Base-by-base conservation (phyloP, 805 yeast species). In the Sporopachydermia lactativora region DNA sequence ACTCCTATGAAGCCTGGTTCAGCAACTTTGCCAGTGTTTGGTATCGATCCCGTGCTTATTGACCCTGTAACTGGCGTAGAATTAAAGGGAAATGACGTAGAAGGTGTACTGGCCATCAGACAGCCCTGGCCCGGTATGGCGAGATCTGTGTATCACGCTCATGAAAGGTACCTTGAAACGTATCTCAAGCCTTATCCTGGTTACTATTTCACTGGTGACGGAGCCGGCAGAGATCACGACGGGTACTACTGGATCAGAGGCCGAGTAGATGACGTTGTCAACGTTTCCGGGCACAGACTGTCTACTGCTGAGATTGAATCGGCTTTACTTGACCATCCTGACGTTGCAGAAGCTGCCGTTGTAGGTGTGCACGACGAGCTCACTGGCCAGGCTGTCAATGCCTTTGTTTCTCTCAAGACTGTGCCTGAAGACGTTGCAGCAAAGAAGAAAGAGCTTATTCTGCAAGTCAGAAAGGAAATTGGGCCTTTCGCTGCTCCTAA, bases 41-140 rank as follows among this genome's bases (percentile, higher is more conserved):
- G 98, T 58, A 73, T 92, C 49, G 82, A 81, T 47, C 84, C 96
- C 14, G 81, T 71, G 48, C 81, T 92, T 57, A 80, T 92, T 55
- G 97, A 92, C 59, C 97, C 98, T 35, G 89, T 84, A 36, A 61
- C 83, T 35, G 98, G 97, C 51, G 70, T 75, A 52, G 95, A 83
- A 57, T 65, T 88, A 52, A 64, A 67, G 49, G 95, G 84, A 40
- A 81, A 83, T 54, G 94, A 86, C 53, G 96, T 85, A 43, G 97
- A 86, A 62, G 98, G 98, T 64, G 96, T 92, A 19, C 70, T 92
- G 47, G 96, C 95, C 24, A 75, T 92, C 54, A 78, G 77, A 56
- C 68, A 76, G 39, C 73, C 96, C 31, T 92, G 98, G 98, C 98
- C 98, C 43, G 86, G 96, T n/a, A 88, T 92, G 78, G 92, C 97